Conservation (phyloP, 129 eudicot genomes). For the Deinandra increscens region DNA sequence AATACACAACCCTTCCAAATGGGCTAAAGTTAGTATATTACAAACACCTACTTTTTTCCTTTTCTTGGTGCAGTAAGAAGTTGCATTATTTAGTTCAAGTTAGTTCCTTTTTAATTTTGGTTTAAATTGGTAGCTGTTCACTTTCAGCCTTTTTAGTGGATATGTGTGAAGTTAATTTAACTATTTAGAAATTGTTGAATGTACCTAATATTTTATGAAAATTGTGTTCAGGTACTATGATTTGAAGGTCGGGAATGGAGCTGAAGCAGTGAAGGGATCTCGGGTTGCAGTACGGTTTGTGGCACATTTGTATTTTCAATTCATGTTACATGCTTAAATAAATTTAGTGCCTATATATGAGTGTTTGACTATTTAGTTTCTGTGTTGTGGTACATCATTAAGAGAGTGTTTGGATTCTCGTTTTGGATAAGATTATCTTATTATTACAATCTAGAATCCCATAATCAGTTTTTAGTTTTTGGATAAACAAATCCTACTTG, state of each 20-base stretch:
- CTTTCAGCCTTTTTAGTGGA: background rate
- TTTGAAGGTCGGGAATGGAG: conserved; percentile 85
- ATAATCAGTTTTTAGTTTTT: background rate
- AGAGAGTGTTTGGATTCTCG: background rate
- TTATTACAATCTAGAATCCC: background rate
- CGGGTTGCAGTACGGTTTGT: conserved; percentile 99
- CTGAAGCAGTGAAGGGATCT: conserved; percentile 91
- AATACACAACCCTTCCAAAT: conserved; percentile 78
- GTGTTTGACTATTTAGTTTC: background rate
- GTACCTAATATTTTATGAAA: conserved; percentile 13
- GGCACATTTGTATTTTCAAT: conserved; percentile 35
- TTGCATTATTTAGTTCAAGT: background rate
- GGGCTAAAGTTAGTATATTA: conserved; percentile 78
- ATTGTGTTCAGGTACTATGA: conserved; percentile 68
- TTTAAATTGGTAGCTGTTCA: background rate
- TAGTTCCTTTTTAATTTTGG: background rate
- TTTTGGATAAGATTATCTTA: background rate
- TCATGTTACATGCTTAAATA: conserved; percentile 7
- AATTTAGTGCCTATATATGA: conserved; percentile 3
- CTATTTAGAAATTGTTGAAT: conserved; percentile 2
- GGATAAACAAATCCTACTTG: background rate
- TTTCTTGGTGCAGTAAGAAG: background rate
- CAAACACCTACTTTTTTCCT: background rate
- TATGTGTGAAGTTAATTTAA: background rate
- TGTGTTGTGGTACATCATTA: background rate